Percentiles rank a stretch among this genome's conserved stretches.
phyloP scores from a whole-genome alignment of 805 yeast genomes.

The Wickerhamiella musiphila region DNA sequence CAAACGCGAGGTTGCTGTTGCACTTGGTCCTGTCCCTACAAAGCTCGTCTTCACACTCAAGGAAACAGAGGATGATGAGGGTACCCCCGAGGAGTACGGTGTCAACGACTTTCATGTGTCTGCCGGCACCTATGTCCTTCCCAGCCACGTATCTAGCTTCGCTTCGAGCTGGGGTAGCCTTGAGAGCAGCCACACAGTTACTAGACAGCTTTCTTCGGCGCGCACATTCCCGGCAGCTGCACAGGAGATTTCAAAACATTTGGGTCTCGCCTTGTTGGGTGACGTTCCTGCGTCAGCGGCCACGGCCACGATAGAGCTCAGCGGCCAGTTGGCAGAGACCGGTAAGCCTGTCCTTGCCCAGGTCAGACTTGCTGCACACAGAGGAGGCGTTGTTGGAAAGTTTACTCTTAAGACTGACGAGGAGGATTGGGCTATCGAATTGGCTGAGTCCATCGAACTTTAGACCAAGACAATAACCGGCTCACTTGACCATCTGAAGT shows the following conservation, averaged over 20 bases:
- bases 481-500: no score
- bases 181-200: conserved; percentile 37
- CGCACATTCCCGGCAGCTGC: conserved; percentile 37
- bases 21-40: conserved; percentile 38
- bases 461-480: no score
- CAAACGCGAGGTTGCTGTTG: conserved; percentile 32
- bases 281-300: conserved; percentile 39
- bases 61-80: conserved; percentile 65
- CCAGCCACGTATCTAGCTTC: conserved; percentile 65
- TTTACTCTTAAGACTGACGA: conserved; percentile 27
- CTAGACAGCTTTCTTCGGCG: conserved; percentile 42
- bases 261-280: conserved; percentile 53
- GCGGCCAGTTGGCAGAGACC: conserved; percentile 46
- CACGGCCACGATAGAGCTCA: conserved; percentile 61
- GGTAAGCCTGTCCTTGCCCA: conserved; percentile 30
- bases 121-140: conserved; percentile 70
- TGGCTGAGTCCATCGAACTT: conserved; percentile 25
- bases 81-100: conserved; percentile 86
- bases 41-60: conserved; percentile 56
- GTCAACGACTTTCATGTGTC: conserved; percentile 58
- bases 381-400: conserved; percentile 30
- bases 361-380: conserved; percentile 28
- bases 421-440: conserved; percentile 31
- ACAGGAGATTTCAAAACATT: conserved; percentile 30
- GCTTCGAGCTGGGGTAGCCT: conserved; percentile 59